A percentile compares a stretch with the other conserved stretches of the same genome.
Conservation (phyloP, 331 rosid genomes). For the Cydonia oblonga region DNA sequence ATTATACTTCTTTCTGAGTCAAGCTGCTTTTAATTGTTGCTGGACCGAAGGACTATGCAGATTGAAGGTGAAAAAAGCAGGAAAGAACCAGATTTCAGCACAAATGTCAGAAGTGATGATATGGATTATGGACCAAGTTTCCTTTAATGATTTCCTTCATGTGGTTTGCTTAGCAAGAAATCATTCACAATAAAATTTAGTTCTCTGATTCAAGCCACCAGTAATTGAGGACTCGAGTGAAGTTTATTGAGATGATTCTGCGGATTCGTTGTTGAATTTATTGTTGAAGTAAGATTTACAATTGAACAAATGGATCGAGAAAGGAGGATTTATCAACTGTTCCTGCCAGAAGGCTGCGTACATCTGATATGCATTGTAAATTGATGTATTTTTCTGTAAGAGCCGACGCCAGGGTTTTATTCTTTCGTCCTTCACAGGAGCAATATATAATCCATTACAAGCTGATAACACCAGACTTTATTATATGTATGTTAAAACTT, state of each 20-base stretch:
- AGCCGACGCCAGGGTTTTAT: neutral
- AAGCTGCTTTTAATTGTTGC: neutral
- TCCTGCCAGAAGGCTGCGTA: neutral
- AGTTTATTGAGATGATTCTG: neutral
- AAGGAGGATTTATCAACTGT: neutral
- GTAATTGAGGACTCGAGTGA: neutral
- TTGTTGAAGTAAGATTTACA: neutral
- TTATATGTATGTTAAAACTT: neutral
- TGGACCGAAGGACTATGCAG: neutral
- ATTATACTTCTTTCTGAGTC: neutral
- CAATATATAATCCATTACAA: neutral
- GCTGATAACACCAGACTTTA: neutral
- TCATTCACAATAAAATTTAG: neutral
- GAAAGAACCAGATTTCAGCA: neutral
- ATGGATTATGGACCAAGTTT: neutral
- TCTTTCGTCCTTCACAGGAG: neutral
- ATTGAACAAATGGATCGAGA: neutral
- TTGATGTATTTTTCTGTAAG: neutral
- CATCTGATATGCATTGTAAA: neutral
- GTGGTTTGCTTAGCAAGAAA: neutral
- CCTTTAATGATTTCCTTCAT: neutral
- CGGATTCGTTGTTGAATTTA: neutral
- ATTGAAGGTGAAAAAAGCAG: neutral
- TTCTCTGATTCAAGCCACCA: neutral
- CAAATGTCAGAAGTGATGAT: neutral